Percentiles rank a stretch among this genome's conserved stretches.
Conservation (phyloP, 108 stramenopile species). For the Nitzschia sp. region DNA sequence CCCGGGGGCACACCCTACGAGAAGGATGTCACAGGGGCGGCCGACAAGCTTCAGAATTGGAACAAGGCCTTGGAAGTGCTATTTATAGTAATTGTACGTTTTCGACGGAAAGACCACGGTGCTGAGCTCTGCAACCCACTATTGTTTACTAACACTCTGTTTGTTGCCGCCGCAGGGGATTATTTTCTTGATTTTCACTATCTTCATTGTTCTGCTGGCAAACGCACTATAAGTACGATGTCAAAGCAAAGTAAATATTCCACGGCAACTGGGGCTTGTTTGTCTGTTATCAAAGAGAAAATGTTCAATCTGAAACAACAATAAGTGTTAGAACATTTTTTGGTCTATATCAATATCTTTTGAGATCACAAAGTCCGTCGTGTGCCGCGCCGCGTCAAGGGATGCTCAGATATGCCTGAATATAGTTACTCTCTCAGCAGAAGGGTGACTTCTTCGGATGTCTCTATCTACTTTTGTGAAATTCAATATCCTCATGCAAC, state of each 20-base stretch:
- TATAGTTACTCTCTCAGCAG: conserved; percentile 29
- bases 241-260: too few species aligned
- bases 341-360: too few species aligned
- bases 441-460: conserved; percentile 42
- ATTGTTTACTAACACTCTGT: neutral
- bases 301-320: too few species aligned
- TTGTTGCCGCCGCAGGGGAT: neutral
- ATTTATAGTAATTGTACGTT: conserved; percentile 1
- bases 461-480: conserved; percentile 47
- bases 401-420: conserved; percentile 39
- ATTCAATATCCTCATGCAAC: conserved; percentile 33
- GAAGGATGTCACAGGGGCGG: conserved; percentile 19
- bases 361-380: too few species aligned
- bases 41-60: neutral
- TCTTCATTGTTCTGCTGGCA: neutral
- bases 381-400: too few species aligned
- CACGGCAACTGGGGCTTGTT: too few species aligned
- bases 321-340: too few species aligned
- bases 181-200: conserved; percentile 6
- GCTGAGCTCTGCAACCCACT: neutral
- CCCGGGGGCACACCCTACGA: conserved; percentile 21
- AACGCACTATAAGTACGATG: neutral
- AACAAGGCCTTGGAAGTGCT: neutral
- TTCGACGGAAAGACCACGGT: too few species aligned
- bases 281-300: too few species aligned